phyloP scores from a whole-genome alignment of 176 grass and related monocot species.

The Raddia guianensis region DNA sequence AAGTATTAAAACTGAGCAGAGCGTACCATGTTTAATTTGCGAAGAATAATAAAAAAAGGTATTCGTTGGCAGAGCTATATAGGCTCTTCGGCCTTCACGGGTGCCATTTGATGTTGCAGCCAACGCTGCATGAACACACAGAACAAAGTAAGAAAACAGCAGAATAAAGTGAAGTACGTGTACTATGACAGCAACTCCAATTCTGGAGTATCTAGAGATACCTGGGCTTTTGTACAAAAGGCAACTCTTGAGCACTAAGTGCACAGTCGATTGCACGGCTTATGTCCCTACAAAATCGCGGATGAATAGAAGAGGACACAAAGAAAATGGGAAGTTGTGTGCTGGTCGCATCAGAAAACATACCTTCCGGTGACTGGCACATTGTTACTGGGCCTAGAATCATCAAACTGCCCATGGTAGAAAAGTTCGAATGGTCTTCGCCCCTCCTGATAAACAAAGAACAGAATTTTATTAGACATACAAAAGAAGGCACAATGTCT shows the following conservation, averaged over 20 bases:
- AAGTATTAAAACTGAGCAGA: not conserved
- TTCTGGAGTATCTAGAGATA: slow-evolving; percentile 19
- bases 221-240: slow-evolving; percentile 60
- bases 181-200: not conserved
- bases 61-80: not conserved
- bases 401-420: slow-evolving; percentile 94
- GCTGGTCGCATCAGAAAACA: not conserved
- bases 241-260: slow-evolving; percentile 70
- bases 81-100: slow-evolving; percentile 46
- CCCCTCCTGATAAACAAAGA: slow-evolving; percentile 54
- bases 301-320: slow-evolving; percentile 11
- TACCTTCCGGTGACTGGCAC: slow-evolving; percentile 84
- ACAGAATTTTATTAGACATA: not conserved
- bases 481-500: not conserved
- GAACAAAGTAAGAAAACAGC: slow-evolving; percentile 1
- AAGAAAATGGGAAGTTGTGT: not conserved
- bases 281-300: slow-evolving; percentile 60
- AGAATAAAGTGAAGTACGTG: not conserved
- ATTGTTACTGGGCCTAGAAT: slow-evolving; percentile 81
- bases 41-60: not conserved
- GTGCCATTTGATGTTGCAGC: slow-evolving; percentile 98
- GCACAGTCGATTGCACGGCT: slow-evolving; percentile 83
- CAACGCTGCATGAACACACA: slow-evolving; percentile 58
- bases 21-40: not conserved
- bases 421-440: slow-evolving; percentile 84